These are phyloP conservation scores for Phytophthora palmivora DNA, from an alignment of 352 stramenopile genomes.

Conservation along the genomic window DNA sequence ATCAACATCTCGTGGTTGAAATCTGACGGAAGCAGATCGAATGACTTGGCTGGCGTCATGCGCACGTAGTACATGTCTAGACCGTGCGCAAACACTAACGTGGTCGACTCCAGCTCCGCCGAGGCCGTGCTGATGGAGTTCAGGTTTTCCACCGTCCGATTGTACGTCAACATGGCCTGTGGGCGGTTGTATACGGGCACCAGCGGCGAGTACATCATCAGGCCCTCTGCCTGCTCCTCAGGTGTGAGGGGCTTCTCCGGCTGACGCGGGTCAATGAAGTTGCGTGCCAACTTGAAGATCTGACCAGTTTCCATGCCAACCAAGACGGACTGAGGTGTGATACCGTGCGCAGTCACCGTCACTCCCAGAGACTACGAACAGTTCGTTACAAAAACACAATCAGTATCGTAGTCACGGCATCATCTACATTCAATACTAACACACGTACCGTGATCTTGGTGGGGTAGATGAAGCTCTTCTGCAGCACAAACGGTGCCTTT, in stretches of 20 bases:
- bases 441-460: constrained; percentile 79
- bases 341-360: constrained; percentile 93
- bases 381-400: constrained; percentile 4
- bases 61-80: constrained; percentile 96
- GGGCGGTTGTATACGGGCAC: constrained; percentile 90
- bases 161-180: constrained; percentile 91
- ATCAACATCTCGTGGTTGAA: constrained; percentile 96
- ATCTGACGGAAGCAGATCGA: constrained; percentile 96
- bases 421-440: not conserved
- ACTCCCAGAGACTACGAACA: constrained; percentile 82
- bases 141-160: constrained; percentile 87
- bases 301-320: constrained; percentile 93
- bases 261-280: constrained; percentile 94
- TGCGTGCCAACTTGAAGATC: constrained; percentile 93
- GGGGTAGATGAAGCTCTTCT: constrained; percentile 95
- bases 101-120: constrained; percentile 95
- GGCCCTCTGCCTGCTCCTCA: constrained; percentile 82
- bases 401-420: not conserved
- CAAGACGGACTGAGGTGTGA: constrained; percentile 95
- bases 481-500: constrained; percentile 90
- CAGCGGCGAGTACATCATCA: constrained; percentile 91
- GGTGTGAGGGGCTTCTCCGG: constrained; percentile 91
- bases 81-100: constrained; percentile 93
- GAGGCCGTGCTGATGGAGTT: constrained; percentile 69
- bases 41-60: constrained; percentile 94